Base-by-base conservation (phyloP, 371 early-diverging fungal genomes). In the Syncephalis fuscata region DNA sequence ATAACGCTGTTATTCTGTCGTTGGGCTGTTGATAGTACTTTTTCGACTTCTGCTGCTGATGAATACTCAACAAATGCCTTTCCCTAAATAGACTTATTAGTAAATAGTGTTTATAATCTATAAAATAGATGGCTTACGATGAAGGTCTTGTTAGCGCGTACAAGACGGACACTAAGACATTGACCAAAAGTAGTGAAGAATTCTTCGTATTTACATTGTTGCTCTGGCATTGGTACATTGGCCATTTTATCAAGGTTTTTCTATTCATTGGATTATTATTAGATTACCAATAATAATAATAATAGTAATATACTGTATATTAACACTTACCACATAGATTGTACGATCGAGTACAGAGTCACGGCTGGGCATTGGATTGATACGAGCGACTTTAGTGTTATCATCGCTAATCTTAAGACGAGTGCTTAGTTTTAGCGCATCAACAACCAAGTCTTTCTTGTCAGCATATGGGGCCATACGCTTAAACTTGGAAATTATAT, bases 381-480 rank as follows among this genome's bases (percentile, higher is more conserved):
- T 61, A 60, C 84, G 70, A 56, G 76, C 69, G 16, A 84, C 59
- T n/a, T 66, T 68, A 17, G 70, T 56, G 14, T 55, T 60, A 24
- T 70, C 71, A 23, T 66, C 78, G 52, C 70, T 76, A 20, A 82
- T 53, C 61, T 80, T 77, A 23, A 78, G 54, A 25, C 67, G 44
- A 42, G 64, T 54, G 15, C 59, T 60, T 46, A 68, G 70, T 32
- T 63, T 66, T 10, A 83, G 54, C 9, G 80, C 82, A 38, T 63
- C 68, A 39, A 70, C 62, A 47, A 80, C 60, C 46, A 63, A 39
- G 15, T 59, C 62, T 17, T 59, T 4, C 32, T 32, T 52, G 47
- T 78, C 80, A 40, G 65, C 65, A 46, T 74, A 64, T 56, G 68
- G 68, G 49, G 70, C 63, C 74, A 83, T 76, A 43, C 73, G 70